Evolutionary conservation across 2,329 filamentous ascomycete genomes (phyloP).

Genomic region (Fusarium temperatum): DNA sequence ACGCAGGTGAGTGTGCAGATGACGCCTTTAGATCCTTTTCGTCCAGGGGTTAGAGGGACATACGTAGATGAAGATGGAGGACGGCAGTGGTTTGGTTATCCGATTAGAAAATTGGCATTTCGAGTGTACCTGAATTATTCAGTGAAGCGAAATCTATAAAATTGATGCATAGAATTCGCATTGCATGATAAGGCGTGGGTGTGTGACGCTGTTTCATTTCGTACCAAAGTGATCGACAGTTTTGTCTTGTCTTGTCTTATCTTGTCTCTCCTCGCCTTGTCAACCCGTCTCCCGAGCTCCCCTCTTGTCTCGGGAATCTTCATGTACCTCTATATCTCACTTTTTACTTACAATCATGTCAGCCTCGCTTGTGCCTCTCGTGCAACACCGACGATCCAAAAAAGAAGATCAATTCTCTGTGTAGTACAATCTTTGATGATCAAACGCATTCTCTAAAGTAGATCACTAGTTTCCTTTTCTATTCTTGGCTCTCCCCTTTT

Average conservation of each 20-base stretch:
- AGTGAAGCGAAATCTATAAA: not conserved
- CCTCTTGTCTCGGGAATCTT: constrained; percentile 9
- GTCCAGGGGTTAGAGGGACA: not conserved
- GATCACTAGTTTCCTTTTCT: not conserved
- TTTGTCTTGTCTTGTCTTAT: not conserved
- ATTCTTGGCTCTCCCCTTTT: constrained; percentile 22
- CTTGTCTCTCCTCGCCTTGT: constrained; percentile 3
- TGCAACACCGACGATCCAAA: not conserved
- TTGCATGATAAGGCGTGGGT: constrained; percentile 3
- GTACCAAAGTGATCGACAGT: constrained; percentile 20
- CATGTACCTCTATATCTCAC: not conserved
- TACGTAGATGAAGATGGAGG: not conserved
- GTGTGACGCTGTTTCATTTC: constrained; percentile 27
- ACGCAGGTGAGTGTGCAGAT: constrained; percentile 1
- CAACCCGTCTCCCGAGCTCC: not conserved
- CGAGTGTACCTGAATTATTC: not conserved
- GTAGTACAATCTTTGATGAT: not conserved
- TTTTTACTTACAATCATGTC: constrained; percentile 9
- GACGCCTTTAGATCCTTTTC: not conserved
- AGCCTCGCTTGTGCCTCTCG: not conserved
- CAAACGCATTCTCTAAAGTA: not conserved
- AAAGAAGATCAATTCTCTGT: not conserved
- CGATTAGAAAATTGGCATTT: not conserved
- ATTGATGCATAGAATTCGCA: constrained; percentile 9
- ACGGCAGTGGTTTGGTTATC: not conserved